These are phyloP conservation scores for Orobanche coerulescens DNA, from an alignment of 257 asterid genomes.

Conservation along the genomic window DNA sequence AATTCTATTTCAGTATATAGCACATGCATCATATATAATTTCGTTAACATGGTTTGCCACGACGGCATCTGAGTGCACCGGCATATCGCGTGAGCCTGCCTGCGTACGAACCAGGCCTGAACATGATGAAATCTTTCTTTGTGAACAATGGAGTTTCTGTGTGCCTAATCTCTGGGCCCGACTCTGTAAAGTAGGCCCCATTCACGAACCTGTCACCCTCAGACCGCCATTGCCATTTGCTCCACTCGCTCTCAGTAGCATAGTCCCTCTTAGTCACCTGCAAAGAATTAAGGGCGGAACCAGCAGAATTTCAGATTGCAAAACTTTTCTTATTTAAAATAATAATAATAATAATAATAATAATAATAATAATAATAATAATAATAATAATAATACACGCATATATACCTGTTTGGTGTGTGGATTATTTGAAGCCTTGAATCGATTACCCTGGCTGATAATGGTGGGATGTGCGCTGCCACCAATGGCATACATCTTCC, in stretches of 20 bases:
- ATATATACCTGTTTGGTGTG: conserved; percentile 59
- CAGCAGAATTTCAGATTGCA: too few species aligned
- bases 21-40: too few species aligned
- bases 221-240: conserved; percentile 68
- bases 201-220: conserved; percentile 57
- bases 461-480: conserved; percentile 75
- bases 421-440: conserved; percentile 45
- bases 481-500: conserved; percentile 81
- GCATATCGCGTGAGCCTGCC: conserved; percentile 62
- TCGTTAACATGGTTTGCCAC: conserved; percentile 32
- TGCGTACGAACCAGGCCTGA: conserved; percentile 50
- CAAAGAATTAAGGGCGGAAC: too few species aligned
- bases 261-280: conserved; percentile 65
- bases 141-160: conserved; percentile 23
- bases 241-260: conserved; percentile 36
- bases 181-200: conserved; percentile 61
- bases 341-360: too few species aligned
- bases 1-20: too few species aligned
- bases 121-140: conserved; percentile 23
- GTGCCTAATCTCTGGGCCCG: conserved; percentile 39
- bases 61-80: conserved; percentile 52
- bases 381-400: too few species aligned
- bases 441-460: conserved; percentile 82
- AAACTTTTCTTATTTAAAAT: too few species aligned
- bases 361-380: too few species aligned